phyloP scores from a whole-genome alignment of 495 filamentous ascomycete genomes.

The Hypomontagnella monticulosa region DNA sequence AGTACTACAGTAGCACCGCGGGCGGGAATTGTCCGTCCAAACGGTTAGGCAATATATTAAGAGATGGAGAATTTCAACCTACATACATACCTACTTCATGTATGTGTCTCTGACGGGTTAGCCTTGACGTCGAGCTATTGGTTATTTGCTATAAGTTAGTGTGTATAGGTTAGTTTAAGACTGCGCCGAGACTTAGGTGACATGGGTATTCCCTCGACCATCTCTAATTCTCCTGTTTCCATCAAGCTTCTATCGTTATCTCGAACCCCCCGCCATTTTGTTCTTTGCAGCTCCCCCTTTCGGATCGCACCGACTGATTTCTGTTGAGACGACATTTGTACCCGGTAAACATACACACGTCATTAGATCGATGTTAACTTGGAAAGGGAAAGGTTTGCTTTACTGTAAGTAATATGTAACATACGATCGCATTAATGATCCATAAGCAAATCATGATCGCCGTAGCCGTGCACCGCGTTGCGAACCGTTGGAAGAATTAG shows the following conservation, averaged over 20 bases:
- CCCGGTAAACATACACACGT: slow-evolving; percentile 14
- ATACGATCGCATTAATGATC: slow-evolving; percentile 35
- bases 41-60: slow-evolving; percentile 19
- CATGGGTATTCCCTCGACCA: slow-evolving; percentile 23
- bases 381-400: slow-evolving; percentile 21
- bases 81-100: slow-evolving; percentile 12
- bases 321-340: slow-evolving; percentile 26
- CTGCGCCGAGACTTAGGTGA: slow-evolving; percentile 32
- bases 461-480: slow-evolving; percentile 16
- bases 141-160: slow-evolving; percentile 22
- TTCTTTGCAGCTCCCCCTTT: slow-evolving; percentile 50
- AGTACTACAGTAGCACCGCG: slow-evolving; percentile 34
- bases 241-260: slow-evolving; percentile 48
- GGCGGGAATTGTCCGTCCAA: slow-evolving; percentile 31
- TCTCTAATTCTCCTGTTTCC: slow-evolving; percentile 38
- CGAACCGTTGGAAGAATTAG: slow-evolving; percentile 26
- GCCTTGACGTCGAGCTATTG: slow-evolving; percentile 15
- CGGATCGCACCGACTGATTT: slow-evolving; percentile 34
- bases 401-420: slow-evolving; percentile 39
- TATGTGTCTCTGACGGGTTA: slow-evolving; percentile 29
- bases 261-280: slow-evolving; percentile 39
- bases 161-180: slow-evolving; percentile 22
- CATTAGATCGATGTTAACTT: slow-evolving; percentile 25
- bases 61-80: slow-evolving; percentile 24
- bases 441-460: slow-evolving; percentile 36